A percentile compares a stretch with the other conserved stretches of the same genome.
Conservation (phyloP, 1,284 basidiomycete genomes). For the Cystobasidium pallidum region DNA sequence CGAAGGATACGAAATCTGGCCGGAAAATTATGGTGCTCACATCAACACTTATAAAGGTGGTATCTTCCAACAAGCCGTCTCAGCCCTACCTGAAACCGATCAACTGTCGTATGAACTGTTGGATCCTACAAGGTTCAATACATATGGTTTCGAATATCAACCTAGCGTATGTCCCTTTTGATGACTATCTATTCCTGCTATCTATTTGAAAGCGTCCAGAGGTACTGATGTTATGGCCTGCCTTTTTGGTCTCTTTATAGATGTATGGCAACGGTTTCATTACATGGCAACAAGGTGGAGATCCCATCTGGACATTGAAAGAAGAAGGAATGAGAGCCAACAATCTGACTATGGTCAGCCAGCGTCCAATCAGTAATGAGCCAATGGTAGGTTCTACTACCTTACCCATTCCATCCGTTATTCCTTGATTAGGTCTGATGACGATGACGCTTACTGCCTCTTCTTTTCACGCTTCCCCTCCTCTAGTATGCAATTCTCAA, state of each 20-base stretch:
- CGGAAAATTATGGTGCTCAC: slow-evolving; percentile 45
- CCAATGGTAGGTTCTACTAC: slow-evolving; percentile 39
- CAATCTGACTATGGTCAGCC: slow-evolving; percentile 35
- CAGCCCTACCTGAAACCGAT: slow-evolving; percentile 52
- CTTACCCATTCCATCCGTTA: too few relatives aligned
- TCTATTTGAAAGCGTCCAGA: too few relatives aligned
- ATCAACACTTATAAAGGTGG: slow-evolving; percentile 55
- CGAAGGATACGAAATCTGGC: slow-evolving; percentile 48
- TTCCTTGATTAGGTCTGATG: too few relatives aligned
- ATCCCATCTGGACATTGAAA: slow-evolving; percentile 40
- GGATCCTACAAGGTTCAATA: slow-evolving; percentile 45
- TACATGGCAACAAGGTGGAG: slow-evolving; percentile 30
- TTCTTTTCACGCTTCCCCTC: slow-evolving; percentile 1
- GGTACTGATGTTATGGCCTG: too few relatives aligned
- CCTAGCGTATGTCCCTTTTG: slow-evolving; percentile 52
- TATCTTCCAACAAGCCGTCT: slow-evolving; percentile 55
- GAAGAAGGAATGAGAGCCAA: slow-evolving; percentile 37
- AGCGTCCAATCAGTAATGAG: slow-evolving; percentile 40
- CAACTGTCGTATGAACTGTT: slow-evolving; percentile 49
- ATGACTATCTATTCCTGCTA: too few relatives aligned
- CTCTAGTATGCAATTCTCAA: slow-evolving; percentile 40
- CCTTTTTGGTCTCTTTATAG: neutral
- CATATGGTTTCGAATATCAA: slow-evolving; percentile 55
- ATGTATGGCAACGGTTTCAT: slow-evolving; percentile 39
- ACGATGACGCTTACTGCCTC: neutral